Conservation (phyloP, 305 asterid species). For the Rubia balearica region DNA sequence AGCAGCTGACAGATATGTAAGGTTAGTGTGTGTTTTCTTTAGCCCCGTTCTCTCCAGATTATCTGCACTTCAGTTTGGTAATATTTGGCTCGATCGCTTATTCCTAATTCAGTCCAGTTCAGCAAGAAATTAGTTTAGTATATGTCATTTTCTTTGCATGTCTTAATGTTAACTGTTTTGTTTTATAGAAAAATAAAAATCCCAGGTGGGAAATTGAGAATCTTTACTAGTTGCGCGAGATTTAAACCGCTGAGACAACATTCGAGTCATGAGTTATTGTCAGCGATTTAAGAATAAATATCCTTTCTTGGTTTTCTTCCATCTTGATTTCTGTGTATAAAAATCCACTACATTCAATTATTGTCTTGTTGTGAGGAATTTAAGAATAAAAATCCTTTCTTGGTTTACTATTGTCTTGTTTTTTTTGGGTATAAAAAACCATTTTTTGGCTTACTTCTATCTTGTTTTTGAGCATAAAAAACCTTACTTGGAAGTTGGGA, state of each 20-base stretch:
- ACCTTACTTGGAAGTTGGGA: not conserved
- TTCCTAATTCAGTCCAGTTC: too few species aligned
- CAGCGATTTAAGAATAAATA: not conserved
- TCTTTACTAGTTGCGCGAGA: not conserved
- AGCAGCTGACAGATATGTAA: slow-evolving; percentile 35
- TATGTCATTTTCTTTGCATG: not conserved
- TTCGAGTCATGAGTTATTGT: not conserved
- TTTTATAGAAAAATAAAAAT: not conserved
- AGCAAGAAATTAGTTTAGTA: too few species aligned
- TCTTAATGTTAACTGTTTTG: not conserved
- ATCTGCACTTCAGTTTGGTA: too few species aligned
- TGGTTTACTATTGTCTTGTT: not conserved
- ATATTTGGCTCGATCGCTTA: too few species aligned
- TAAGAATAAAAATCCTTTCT: not conserved
- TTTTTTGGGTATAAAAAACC: not conserved
- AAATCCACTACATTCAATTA: too few species aligned
- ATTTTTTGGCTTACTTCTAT: not conserved
- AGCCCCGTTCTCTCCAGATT: not conserved
- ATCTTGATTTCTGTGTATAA: not conserved
- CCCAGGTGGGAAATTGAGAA: not conserved
- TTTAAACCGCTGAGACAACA: not conserved
- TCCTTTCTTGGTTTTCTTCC: not conserved
- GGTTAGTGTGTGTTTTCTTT: slow-evolving; percentile 28
- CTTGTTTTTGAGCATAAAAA: not conserved
- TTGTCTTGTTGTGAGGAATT: not conserved